Conservation (phyloP, 208 protist species). For the Trypanosoma scelopori region DNA sequence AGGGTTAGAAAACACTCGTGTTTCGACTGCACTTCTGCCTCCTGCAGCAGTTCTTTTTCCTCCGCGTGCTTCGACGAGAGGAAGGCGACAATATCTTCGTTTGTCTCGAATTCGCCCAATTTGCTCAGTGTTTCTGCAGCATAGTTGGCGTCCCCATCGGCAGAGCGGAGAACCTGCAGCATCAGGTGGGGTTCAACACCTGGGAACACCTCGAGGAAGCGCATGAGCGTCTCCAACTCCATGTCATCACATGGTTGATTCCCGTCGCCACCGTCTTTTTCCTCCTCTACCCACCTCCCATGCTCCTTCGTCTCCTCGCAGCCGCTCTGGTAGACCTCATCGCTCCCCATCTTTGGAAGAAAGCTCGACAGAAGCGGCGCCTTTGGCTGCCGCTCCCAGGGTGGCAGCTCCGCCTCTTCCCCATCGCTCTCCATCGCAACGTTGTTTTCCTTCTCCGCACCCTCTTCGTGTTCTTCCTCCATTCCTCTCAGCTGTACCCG, state of each 20-base stretch:
- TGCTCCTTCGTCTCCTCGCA: not conserved
- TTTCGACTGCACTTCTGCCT: constrained; percentile 22
- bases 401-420: not conserved
- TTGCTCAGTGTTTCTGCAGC: constrained; percentile 40
- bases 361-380: constrained; percentile 16
- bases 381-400: not conserved
- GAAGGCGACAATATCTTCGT: constrained; percentile 30
- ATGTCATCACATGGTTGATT: constrained; percentile 13
- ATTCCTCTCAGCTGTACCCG: not conserved
- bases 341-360: not conserved
- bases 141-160: constrained; percentile 33
- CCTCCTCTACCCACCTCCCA: not conserved
- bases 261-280: not conserved
- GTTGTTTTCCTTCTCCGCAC: not conserved
- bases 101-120: constrained; percentile 15
- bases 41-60: constrained; percentile 38
- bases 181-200: constrained; percentile 42
- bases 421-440: not conserved
- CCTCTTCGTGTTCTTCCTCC: not conserved
- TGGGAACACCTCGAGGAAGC: constrained; percentile 59
- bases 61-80: constrained; percentile 46
- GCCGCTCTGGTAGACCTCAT: not conserved
- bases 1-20: constrained; percentile 70
- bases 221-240: constrained; percentile 44
- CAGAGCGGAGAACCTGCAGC: constrained; percentile 58